Conservation (phyloP, 768 basidiomycete genomes). For the Tulasnella calospora region DNA sequence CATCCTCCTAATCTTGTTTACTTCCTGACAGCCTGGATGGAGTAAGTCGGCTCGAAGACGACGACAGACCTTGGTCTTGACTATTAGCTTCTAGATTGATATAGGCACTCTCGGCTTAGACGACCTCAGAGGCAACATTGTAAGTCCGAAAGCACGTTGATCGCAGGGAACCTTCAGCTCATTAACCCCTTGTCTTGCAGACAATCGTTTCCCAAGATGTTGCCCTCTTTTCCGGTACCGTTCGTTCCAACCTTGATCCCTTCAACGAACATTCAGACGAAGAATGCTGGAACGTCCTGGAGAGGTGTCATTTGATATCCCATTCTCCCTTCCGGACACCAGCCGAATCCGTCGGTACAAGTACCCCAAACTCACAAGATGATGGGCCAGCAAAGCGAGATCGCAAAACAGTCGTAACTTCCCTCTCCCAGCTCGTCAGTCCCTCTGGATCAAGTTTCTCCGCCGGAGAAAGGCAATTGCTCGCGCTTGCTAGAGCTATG, state of each 20-base stretch:
- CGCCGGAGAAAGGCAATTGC: constrained; percentile 73
- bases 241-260: constrained; percentile 43
- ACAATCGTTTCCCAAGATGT: constrained; percentile 43
- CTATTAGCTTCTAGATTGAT: constrained; percentile 42
- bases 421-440: constrained; percentile 59
- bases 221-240: constrained; percentile 66
- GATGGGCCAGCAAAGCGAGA: not conserved
- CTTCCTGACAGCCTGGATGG: constrained; percentile 52
- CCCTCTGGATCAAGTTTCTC: constrained; percentile 53
- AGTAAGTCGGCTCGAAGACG: not conserved
- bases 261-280: constrained; percentile 66
- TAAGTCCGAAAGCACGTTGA: constrained; percentile 34
- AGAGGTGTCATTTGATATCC: constrained; percentile 38
- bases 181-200: constrained; percentile 15
- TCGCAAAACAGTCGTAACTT: constrained; percentile 31
- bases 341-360: constrained; percentile 34
- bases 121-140: constrained; percentile 59
- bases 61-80: not conserved
- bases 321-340: constrained; percentile 32
- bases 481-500: constrained; percentile 63
- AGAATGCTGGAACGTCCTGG: constrained; percentile 74
- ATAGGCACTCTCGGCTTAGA: constrained; percentile 62
- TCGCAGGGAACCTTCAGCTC: not conserved
- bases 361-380: not conserved
- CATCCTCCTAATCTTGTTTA: not conserved